Evolutionary conservation across 768 basidiomycete species (phyloP).

Genomic region (Leccinum incarnatum): DNA sequence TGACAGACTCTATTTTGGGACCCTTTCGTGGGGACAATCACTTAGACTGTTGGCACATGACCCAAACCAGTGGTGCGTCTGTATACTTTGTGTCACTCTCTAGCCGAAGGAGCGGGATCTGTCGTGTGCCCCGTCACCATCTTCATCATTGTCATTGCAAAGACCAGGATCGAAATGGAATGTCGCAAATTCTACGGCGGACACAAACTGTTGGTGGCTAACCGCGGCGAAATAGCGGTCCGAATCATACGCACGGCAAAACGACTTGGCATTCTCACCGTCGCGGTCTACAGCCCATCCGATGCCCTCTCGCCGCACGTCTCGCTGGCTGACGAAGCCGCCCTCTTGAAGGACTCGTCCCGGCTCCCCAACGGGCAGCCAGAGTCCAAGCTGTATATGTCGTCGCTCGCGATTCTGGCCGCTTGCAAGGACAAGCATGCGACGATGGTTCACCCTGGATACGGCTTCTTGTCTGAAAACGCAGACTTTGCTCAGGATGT

Average conservation of each 20-base stretch:
- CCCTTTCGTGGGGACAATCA: not conserved
- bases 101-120: not conserved
- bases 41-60: not conserved
- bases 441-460: constrained; percentile 61
- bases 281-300: constrained; percentile 58
- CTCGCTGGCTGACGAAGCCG: constrained; percentile 49
- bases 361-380: constrained; percentile 15
- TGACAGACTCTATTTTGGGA: not conserved
- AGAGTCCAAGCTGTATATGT: constrained; percentile 47
- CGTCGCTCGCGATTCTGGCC: constrained; percentile 36
- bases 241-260: constrained; percentile 59
- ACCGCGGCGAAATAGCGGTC: constrained; percentile 71
- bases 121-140: not conserved
- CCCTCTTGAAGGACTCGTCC: constrained; percentile 31
- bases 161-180: constrained; percentile 5
- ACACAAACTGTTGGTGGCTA: constrained; percentile 63
- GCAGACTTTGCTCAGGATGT: constrained; percentile 50
- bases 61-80: not conserved
- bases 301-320: constrained; percentile 62
- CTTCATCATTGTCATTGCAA: not conserved
- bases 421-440: constrained; percentile 41
- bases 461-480: constrained; percentile 67
- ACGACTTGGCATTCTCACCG: constrained; percentile 46
- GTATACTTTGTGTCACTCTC: not conserved
- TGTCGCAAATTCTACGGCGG: constrained; percentile 15